Percentiles rank a stretch among this genome's conserved stretches.
phyloP scores from a whole-genome alignment of 176 grass and related monocot species.

The Chloris gayana region DNA sequence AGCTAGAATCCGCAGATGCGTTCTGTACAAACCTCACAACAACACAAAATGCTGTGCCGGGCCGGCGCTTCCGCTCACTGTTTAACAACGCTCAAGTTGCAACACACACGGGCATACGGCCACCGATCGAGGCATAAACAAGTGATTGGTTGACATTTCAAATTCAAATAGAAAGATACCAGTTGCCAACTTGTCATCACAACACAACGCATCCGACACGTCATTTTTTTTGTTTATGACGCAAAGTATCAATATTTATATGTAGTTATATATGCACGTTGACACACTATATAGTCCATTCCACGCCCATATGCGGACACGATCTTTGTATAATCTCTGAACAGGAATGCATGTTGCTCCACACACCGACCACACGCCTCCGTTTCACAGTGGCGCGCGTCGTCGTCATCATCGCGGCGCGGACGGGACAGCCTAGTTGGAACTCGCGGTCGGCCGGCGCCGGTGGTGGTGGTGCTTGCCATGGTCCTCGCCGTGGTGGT shows the following conservation, averaged over 20 bases:
- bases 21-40: too few relatives aligned
- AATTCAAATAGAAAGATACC: too few relatives aligned
- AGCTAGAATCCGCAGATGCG: too few relatives aligned
- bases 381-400: background rate
- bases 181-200: too few relatives aligned
- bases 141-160: too few relatives aligned
- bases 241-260: background rate
- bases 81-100: too few relatives aligned
- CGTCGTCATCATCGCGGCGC: background rate
- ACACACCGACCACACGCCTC: background rate
- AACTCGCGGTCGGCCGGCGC: background rate
- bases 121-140: too few relatives aligned
- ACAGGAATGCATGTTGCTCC: background rate
- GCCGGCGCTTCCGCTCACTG: too few relatives aligned
- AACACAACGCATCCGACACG: too few relatives aligned
- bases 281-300: background rate
- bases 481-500: conserved; percentile 27
- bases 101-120: too few relatives aligned
- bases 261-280: background rate
- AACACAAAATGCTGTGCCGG: too few relatives aligned
- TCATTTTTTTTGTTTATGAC: background rate
- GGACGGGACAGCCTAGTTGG: background rate
- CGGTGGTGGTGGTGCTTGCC: conserved; percentile 2
- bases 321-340: background rate
- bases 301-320: background rate